Conservation (phyloP, 345 rosid species). For the Syzygium jambos region DNA sequence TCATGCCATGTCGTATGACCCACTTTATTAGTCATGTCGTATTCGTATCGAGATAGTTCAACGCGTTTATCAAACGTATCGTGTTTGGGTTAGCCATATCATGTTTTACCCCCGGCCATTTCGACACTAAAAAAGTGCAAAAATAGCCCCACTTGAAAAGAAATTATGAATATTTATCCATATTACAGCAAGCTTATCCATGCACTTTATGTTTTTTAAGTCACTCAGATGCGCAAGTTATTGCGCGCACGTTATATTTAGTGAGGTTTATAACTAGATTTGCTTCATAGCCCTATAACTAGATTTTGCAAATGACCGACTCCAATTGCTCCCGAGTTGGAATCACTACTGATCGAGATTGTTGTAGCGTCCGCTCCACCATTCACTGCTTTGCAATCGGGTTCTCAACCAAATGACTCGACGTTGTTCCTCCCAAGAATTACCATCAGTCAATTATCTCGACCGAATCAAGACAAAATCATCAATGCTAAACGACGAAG, state of each 20-base stretch:
- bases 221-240: background rate
- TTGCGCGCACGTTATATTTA: background rate
- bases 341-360: background rate
- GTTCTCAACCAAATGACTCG: background rate
- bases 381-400: background rate
- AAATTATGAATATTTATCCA: background rate
- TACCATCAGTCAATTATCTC: background rate
- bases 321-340: background rate
- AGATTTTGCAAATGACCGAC: background rate
- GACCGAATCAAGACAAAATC: background rate
- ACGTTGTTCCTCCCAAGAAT: background rate
- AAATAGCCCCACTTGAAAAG: background rate
- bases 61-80: background rate
- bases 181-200: background rate
- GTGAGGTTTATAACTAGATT: background rate
- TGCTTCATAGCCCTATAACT: background rate
- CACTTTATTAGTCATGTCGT: background rate
- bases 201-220: background rate
- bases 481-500: background rate
- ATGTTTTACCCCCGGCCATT: rapidly evolving
- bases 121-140: background rate
- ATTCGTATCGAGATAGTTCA: rapidly evolving
- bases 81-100: background rate
- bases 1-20: background rate
- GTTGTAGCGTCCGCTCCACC: background rate